Percentiles rank a stretch among this genome's conserved stretches.
Evolutionary conservation across 306 rosid genomes (phyloP).

Genomic region (Cercis canadensis): DNA sequence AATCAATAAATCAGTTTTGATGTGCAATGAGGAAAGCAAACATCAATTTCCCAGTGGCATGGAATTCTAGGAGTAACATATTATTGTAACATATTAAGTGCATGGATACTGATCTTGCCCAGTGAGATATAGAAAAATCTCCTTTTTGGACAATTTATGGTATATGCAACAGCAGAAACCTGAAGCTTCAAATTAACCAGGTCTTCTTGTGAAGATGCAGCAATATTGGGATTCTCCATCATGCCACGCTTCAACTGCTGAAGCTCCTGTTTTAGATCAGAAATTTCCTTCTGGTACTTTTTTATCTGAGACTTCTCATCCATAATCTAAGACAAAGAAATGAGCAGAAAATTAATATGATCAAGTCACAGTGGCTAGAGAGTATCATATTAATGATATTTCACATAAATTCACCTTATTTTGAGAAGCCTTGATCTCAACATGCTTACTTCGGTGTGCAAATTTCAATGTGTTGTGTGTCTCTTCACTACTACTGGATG

Average conservation of each 20-base stretch:
- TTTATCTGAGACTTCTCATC: constrained; percentile 92
- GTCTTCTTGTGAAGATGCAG: constrained; percentile 57
- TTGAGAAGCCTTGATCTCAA: constrained; percentile 86
- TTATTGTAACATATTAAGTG: not conserved
- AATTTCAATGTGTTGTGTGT: constrained; percentile 89
- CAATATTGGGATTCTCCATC: constrained; percentile 57
- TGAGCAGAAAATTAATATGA: not conserved
- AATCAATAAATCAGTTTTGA: not conserved
- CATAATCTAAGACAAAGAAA: constrained; percentile 65
- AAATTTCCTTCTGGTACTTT: constrained; percentile 89
- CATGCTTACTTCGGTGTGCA: constrained; percentile 89
- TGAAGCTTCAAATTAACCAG: constrained; percentile 61
- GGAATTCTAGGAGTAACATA: constrained; percentile 20
- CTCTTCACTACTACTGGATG: constrained; percentile 93
- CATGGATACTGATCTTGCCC: no score
- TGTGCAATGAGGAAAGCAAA: constrained; percentile 24
- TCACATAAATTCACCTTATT: constrained; percentile 58
- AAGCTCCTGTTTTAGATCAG: constrained; percentile 77
- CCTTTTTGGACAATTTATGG: constrained; percentile 12
- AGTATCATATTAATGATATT: constrained; percentile 16
- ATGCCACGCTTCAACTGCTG: constrained; percentile 80
- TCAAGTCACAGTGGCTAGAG: constrained; percentile 12
- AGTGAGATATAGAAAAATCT: not conserved
- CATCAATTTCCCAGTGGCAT: not conserved
- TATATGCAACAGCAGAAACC: constrained; percentile 41